Base-by-base conservation (phyloP, 768 basidiomycete genomes). In the Kwoniella europaea region DNA sequence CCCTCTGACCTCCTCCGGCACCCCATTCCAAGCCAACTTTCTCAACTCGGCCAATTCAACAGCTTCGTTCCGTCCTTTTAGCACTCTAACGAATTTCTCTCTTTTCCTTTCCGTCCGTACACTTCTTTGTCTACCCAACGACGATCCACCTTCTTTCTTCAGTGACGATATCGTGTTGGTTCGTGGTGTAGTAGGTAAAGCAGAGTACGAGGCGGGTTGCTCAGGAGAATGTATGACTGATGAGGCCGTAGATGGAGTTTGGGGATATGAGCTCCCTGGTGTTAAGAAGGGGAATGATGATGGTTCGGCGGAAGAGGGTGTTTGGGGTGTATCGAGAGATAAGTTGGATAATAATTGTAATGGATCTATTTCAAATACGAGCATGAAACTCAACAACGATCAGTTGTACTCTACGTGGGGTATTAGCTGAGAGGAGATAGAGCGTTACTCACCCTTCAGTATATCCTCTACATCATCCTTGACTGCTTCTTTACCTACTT, bases 21-120 rank as follows among this genome's bases (percentile, higher is more conserved):
- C 91, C 24, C 97, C 97, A 62, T 91, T 91, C 97, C 97, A 99
- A 20, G 94, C 91, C 59, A 97, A 88, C 79, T 93, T 94, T 59
- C 94, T 88, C 71, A 99, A 86, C 81, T 93, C 92, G 20, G 89
- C 92, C 92, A 97, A 91, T 81, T 93, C 90, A 53, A 86, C 84
- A 10, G 83, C 54, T 84, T 85, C 54, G 90, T 81, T 76, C 27
- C 74, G 63, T 10, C 82, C 82, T 58, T 64, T 71, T 18, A 83
- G 69, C 4, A 76, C 80, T 63, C 75, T 79, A 2, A 74, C 76
- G 54, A 81, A 83, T 66, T 75, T 78, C 63, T 82, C 82, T 56
- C 81, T 65, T 57, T 78, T 64, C 55, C 82, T 65, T 63, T 82
- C 80, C 2, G 80, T 83, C n/a, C 82, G 55, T 9, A 82, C 74